Percentiles rank a stretch among this genome's conserved stretches.
phyloP scores from a whole-genome alignment of 139 green algal species.

The Zygnema cylindricum region DNA sequence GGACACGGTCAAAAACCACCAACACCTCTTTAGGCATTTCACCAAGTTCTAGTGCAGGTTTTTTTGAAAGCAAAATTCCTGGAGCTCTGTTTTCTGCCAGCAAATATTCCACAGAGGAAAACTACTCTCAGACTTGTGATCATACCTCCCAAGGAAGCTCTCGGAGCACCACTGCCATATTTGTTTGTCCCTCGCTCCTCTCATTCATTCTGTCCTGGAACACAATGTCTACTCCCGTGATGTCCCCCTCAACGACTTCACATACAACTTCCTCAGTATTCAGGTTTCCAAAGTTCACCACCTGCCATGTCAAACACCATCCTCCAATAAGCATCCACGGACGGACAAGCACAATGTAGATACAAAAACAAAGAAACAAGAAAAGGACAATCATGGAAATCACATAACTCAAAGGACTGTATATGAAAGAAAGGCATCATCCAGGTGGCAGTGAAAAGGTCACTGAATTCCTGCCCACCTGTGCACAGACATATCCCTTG shows the following conservation, averaged over 20 bases:
- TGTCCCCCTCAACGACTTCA: slow-evolving; percentile 73
- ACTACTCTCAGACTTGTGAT: too few species aligned
- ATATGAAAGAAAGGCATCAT: neutral
- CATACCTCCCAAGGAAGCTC: slow-evolving; percentile 70
- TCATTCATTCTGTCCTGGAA: slow-evolving; percentile 75
- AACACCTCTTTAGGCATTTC: too few species aligned
- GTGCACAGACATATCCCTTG: slow-evolving; percentile 70
- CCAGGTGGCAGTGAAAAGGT: neutral
- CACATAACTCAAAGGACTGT: slow-evolving; percentile 16
- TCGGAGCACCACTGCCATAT: slow-evolving; percentile 65
- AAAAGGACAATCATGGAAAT: neutral
- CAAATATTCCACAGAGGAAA: too few species aligned
- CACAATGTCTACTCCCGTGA: slow-evolving; percentile 63
- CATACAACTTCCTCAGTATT: slow-evolving; percentile 74
- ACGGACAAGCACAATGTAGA: neutral
- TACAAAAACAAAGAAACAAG: too few species aligned
- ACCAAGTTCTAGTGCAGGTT: too few species aligned
- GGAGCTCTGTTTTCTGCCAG: too few species aligned
- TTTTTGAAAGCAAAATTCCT: too few species aligned
- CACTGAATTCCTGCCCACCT: too few species aligned
- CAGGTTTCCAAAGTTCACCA: slow-evolving; percentile 77
- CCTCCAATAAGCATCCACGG: neutral
- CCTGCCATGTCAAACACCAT: slow-evolving; percentile 18
- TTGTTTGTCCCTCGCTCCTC: slow-evolving; percentile 54
- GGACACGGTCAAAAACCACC: too few species aligned